These are phyloP conservation scores for Triglochin maritima DNA, from an alignment of 106 monocot genomes.

Conservation along the genomic window DNA sequence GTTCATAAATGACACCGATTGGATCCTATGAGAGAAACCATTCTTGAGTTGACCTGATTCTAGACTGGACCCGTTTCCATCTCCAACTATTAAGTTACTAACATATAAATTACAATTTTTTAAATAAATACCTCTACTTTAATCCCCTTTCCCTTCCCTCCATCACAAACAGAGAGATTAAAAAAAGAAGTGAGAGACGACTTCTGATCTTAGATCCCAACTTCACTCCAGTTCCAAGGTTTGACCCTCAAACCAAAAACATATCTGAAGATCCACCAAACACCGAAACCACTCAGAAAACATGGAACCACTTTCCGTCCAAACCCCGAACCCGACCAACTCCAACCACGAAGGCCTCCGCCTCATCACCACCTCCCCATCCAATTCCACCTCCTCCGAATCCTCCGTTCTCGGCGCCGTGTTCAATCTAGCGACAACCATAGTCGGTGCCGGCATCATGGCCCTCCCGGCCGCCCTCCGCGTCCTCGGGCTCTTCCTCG, in stretches of 20 bases:
- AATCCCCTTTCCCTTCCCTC: no score
- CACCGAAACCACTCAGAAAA: neutral
- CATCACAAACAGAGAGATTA: no score
- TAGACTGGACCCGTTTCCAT: no score
- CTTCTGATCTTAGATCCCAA: neutral
- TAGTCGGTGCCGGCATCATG: constrained; percentile 86
- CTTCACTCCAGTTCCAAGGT: neutral
- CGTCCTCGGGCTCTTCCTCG: constrained; percentile 52
- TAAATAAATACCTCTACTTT: no score
- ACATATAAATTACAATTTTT: no score
- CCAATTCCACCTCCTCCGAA: constrained; percentile 24
- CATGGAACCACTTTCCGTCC: neutral
- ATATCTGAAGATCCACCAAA: no score
- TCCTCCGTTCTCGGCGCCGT: constrained; percentile 55
- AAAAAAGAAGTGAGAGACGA: neutral
- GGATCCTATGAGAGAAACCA: no score
- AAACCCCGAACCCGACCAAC: neutral
- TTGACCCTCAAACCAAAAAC: no score
- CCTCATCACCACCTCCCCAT: constrained; percentile 23
- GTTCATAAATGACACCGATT: no score
- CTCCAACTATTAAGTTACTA: no score
- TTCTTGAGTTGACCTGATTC: no score
- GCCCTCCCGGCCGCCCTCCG: constrained; percentile 80
- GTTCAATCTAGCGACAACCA: constrained; percentile 81
- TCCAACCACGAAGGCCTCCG: constrained; percentile 39